Percentiles rank a stretch among this genome's conserved stretches.
phyloP scores from a whole-genome alignment of 306 rosid genomes.

The Quercus glauca region DNA sequence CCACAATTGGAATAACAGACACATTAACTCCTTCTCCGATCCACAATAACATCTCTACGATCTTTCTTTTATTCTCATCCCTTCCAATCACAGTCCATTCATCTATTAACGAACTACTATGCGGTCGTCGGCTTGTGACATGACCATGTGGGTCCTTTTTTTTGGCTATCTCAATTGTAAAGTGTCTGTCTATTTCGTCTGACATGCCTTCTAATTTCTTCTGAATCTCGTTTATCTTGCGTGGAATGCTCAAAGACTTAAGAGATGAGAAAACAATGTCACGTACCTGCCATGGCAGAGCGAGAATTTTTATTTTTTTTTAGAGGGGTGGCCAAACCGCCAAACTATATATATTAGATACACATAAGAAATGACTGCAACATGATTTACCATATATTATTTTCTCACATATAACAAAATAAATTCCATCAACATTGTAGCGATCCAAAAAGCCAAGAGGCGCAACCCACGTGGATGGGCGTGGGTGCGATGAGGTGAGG shows the following conservation, averaged over 20 bases:
- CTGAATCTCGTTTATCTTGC: background rate
- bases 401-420: too few relatives aligned
- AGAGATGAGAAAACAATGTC: background rate
- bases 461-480: too few relatives aligned
- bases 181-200: slow-evolving; percentile 1
- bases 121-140: background rate
- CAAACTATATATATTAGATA: too few relatives aligned
- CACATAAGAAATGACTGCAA: too few relatives aligned
- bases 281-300: background rate
- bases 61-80: background rate
- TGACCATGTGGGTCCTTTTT: too few relatives aligned
- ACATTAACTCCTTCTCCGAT: background rate
- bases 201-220: background rate
- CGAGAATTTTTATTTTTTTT: too few relatives aligned
- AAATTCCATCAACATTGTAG: too few relatives aligned
- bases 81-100: slow-evolving; percentile 17
- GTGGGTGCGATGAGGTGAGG: too few relatives aligned
- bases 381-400: too few relatives aligned
- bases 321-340: too few relatives aligned
- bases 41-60: background rate
- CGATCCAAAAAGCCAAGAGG: too few relatives aligned
- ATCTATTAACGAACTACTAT: slow-evolving; percentile 10
- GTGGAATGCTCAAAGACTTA: background rate
- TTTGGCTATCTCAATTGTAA: background rate
- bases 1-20: slow-evolving; percentile 3